Conservation (phyloP, 768 basidiomycete genomes). For the Scleroderma bovista region DNA sequence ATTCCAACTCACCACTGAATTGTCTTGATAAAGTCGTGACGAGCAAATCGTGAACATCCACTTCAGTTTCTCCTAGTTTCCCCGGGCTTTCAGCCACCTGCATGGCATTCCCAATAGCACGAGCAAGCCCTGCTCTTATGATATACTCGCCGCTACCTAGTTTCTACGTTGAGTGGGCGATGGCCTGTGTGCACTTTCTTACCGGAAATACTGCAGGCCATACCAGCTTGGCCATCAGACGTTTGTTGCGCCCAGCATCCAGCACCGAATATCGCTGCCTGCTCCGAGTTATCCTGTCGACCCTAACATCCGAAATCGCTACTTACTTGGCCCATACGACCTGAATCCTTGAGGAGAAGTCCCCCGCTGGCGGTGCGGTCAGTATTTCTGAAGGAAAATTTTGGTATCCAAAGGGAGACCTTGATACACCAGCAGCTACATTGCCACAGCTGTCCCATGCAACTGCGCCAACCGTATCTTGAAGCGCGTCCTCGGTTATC, state of each 20-base stretch:
- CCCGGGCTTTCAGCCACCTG: slow-evolving; percentile 9
- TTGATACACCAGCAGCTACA: slow-evolving; percentile 72
- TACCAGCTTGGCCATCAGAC: slow-evolving; percentile 22
- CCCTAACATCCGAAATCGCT: background rate
- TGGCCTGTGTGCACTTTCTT: background rate
- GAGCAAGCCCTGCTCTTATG: slow-evolving; percentile 50
- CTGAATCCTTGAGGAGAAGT: slow-evolving; percentile 68
- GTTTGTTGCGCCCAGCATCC: slow-evolving; percentile 66
- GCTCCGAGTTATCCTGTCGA: background rate
- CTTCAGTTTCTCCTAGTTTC: slow-evolving; percentile 20
- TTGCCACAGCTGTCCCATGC: slow-evolving; percentile 41
- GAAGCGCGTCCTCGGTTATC: slow-evolving; percentile 34
- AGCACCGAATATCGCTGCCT: slow-evolving; percentile 70
- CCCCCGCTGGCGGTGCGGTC: slow-evolving; percentile 51
- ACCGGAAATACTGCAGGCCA: slow-evolving; percentile 70
- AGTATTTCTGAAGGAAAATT: no score
- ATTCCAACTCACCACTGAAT: slow-evolving; percentile 44
- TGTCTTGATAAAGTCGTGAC: slow-evolving; percentile 37
- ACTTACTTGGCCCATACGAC: slow-evolving; percentile 69
- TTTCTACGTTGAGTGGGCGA: background rate
- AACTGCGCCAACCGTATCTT: slow-evolving; percentile 84
- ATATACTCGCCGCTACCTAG: slow-evolving; percentile 73
- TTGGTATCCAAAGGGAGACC: slow-evolving; percentile 30
- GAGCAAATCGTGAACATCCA: slow-evolving; percentile 55
- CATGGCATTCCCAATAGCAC: slow-evolving; percentile 45